Conservation (phyloP, 225 moss, liverwort and hornwort genomes). For the Straminergon stramineum region DNA sequence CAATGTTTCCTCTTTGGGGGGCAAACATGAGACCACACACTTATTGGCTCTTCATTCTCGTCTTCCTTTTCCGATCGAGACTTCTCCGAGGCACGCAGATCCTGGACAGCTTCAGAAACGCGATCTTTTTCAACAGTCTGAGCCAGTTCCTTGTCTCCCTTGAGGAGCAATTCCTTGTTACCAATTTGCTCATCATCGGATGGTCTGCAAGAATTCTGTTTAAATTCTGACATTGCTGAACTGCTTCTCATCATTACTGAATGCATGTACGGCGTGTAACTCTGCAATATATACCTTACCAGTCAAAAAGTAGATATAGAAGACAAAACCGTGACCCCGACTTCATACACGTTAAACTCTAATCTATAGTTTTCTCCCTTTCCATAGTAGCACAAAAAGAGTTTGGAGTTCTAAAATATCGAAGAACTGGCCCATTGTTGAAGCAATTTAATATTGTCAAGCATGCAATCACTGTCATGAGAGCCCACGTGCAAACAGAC, state of each 20-base stretch:
- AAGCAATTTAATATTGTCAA: not conserved
- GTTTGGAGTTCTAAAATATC: not conserved
- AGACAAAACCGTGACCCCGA: not conserved
- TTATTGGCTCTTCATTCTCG: slow-evolving; percentile 10
- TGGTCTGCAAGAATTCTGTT: not conserved
- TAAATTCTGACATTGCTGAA: slow-evolving; percentile 11
- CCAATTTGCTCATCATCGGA: not conserved
- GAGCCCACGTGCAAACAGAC: not conserved
- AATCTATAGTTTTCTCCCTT: not conserved
- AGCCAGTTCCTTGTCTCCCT: not conserved
- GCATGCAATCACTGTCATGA: not conserved
- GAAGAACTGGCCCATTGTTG: not conserved
- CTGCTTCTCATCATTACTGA: slow-evolving; percentile 12
- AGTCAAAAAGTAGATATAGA: not conserved
- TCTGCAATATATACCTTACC: slow-evolving; percentile 4
- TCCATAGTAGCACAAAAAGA: not conserved
- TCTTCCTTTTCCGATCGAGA: not conserved
- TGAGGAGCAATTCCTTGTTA: not conserved
- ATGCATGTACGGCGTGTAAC: slow-evolving; percentile 3
- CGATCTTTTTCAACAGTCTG: not conserved
- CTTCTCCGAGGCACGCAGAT: not conserved
- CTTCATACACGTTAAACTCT: not conserved
- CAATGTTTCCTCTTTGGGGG: slow-evolving; percentile 22
- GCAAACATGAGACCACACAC: slow-evolving; percentile 6
- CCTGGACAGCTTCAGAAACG: not conserved